Evolutionary conservation across 371 early-diverging fungal species (phyloP).

Genomic region (Mucor plumbeus): DNA sequence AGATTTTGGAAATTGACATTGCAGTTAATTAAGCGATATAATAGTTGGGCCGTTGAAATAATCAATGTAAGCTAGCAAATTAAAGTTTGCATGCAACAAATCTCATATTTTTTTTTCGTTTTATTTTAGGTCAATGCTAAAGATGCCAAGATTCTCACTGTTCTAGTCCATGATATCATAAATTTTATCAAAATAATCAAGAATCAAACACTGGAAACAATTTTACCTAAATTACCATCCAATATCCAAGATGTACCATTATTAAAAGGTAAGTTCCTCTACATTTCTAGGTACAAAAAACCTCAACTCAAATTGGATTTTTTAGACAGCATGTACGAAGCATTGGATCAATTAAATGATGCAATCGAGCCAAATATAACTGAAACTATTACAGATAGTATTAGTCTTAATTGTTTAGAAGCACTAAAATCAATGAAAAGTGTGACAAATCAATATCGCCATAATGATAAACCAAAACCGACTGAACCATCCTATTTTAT

Average conservation of each 20-base stretch:
- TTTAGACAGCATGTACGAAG: conserved; percentile 41
- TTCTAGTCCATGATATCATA: conserved; percentile 5
- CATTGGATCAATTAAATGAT: conserved; percentile 25
- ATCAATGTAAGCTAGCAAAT: background rate
- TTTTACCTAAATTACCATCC: conserved; percentile 45
- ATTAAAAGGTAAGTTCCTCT: conserved; percentile 35
- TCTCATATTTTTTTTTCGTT: background rate
- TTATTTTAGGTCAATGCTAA: background rate
- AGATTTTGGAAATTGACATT: conserved; percentile 81
- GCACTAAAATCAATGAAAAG: conserved; percentile 48
- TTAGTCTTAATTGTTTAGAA: conserved; percentile 62
- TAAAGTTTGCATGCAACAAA: background rate
- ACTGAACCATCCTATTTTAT: conserved; percentile 69
- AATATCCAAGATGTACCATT: conserved; percentile 38
- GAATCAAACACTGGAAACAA: conserved; percentile 17
- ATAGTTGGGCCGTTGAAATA: conserved; percentile 42
- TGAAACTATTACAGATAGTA: conserved; percentile 47
- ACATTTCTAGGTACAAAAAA: background rate
- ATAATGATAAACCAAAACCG: conserved; percentile 57
- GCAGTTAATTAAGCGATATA: conserved; percentile 65
- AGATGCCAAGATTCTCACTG: conserved; percentile 4
- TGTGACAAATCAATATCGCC: conserved; percentile 60
- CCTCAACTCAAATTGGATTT: background rate
- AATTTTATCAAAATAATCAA: conserved; percentile 16
- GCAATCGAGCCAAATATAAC: conserved; percentile 49